Conservation (phyloP, 441 rosid species). For the Croton setiger region DNA sequence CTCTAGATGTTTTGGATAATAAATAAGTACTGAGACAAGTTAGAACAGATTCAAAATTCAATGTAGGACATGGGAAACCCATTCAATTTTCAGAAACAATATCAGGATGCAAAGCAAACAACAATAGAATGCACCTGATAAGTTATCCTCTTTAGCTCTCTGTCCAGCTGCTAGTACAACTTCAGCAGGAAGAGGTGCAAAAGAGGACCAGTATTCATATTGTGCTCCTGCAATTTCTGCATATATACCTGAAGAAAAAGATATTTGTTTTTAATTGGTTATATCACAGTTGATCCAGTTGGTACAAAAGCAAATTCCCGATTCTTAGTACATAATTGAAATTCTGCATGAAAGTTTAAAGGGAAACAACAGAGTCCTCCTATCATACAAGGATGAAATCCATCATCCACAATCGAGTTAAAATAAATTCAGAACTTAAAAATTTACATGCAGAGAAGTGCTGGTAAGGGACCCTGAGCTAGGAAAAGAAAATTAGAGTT, state of each 20-base stretch:
- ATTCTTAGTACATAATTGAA: background rate
- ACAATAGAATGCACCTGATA: conserved; percentile 30
- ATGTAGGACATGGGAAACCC: background rate
- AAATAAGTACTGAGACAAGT: background rate
- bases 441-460: background rate
- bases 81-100: background rate
- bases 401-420: background rate
- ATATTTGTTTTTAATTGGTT: background rate
- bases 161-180: conserved; percentile 77
- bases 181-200: conserved; percentile 86
- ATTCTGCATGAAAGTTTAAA: background rate
- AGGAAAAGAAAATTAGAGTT: background rate
- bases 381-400: background rate
- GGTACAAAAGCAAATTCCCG: conserved; percentile 8
- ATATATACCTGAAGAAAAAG: conserved; percentile 57
- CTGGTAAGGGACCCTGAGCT: background rate
- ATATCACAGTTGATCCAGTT: background rate
- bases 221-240: conserved; percentile 73
- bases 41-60: background rate
- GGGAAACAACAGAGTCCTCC: background rate
- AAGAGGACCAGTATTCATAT: conserved; percentile 78
- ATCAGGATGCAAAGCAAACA: background rate
- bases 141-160: conserved; percentile 50
- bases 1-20: background rate
- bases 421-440: background rate